phyloP scores from a whole-genome alignment of 2,329 filamentous ascomycete genomes.

The Cordyceps militaris region DNA sequence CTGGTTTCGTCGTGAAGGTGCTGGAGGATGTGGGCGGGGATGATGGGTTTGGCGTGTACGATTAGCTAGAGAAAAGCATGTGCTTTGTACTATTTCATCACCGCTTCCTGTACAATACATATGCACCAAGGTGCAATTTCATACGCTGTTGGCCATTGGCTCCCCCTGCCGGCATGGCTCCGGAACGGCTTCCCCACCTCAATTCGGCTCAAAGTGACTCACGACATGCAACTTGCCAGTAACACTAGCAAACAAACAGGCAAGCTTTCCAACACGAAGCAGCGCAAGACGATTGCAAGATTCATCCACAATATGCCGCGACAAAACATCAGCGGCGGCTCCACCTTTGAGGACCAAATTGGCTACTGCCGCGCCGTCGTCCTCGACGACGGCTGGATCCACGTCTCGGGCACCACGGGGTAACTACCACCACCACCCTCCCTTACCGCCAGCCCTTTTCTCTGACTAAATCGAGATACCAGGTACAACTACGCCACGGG shows the following conservation, averaged over 20 bases:
- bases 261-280: background rate
- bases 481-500: conserved; percentile 46
- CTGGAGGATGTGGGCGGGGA: background rate
- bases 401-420: conserved; percentile 51
- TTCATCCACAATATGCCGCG: conserved; percentile 25
- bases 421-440: conserved; percentile 18
- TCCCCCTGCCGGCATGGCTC: background rate
- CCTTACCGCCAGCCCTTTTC: background rate
- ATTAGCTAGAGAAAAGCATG: background rate
- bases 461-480: background rate
- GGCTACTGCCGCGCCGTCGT: conserved; percentile 49
- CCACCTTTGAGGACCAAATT: conserved; percentile 45
- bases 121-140: background rate
- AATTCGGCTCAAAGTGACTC: background rate
- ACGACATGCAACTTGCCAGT: background rate
- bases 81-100: background rate
- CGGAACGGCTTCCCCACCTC: conserved; percentile 1
- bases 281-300: background rate
- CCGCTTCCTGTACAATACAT: background rate
- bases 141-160: background rate
- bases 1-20: conserved; percentile 10
- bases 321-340: conserved; percentile 41
- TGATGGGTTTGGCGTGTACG: background rate
- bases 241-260: background rate
- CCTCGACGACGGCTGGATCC: conserved; percentile 39